These are phyloP conservation scores for Pythium sukuiense DNA, from an alignment of 352 stramenopile species.

Conservation along the genomic window DNA sequence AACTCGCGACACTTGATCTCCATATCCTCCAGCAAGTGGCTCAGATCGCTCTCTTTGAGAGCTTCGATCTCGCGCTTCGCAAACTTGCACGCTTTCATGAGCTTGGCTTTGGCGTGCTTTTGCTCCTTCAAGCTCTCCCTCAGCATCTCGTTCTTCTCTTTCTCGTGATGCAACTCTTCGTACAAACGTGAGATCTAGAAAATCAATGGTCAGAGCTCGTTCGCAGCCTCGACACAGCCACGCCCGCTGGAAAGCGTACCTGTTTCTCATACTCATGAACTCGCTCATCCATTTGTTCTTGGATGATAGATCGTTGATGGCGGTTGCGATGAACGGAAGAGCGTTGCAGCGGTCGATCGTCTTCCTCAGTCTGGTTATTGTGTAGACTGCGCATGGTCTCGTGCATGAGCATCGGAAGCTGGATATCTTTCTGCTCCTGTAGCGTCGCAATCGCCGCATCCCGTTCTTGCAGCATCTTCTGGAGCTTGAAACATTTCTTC, in stretches of 20 bases:
- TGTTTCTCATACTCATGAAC: slow-evolving; percentile 77
- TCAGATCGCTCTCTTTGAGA: slow-evolving; percentile 58
- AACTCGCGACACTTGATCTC: slow-evolving; percentile 50
- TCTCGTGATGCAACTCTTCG: slow-evolving; percentile 67
- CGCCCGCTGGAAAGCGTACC: slow-evolving; percentile 16
- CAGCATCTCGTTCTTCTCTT: slow-evolving; percentile 70
- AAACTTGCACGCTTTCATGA: slow-evolving; percentile 73
- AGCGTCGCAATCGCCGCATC: slow-evolving; percentile 50
- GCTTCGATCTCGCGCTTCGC: slow-evolving; percentile 61
- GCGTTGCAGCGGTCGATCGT: slow-evolving; percentile 1
- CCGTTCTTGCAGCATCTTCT: slow-evolving; percentile 58
- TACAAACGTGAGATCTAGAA: slow-evolving; percentile 62
- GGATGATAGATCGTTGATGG: slow-evolving; percentile 17
- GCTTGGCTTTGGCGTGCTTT: slow-evolving; percentile 66
- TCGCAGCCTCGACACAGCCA: neutral
- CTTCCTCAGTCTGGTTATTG: slow-evolving; percentile 31
- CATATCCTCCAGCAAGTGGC: slow-evolving; percentile 69
- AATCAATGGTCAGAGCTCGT: neutral
- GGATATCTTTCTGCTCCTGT: slow-evolving; percentile 51
- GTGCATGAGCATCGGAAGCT: slow-evolving; percentile 55
- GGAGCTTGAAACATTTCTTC: slow-evolving; percentile 57
- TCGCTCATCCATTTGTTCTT: slow-evolving; percentile 37
- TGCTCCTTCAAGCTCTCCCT: slow-evolving; percentile 63
- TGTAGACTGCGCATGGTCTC: slow-evolving; percentile 66
- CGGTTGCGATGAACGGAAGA: slow-evolving; percentile 18